A percentile compares a stretch with the other conserved stretches of the same genome.
Evolutionary conservation across 495 filamentous ascomycete species (phyloP).

Genomic region (Aspergillus steynii): DNA sequence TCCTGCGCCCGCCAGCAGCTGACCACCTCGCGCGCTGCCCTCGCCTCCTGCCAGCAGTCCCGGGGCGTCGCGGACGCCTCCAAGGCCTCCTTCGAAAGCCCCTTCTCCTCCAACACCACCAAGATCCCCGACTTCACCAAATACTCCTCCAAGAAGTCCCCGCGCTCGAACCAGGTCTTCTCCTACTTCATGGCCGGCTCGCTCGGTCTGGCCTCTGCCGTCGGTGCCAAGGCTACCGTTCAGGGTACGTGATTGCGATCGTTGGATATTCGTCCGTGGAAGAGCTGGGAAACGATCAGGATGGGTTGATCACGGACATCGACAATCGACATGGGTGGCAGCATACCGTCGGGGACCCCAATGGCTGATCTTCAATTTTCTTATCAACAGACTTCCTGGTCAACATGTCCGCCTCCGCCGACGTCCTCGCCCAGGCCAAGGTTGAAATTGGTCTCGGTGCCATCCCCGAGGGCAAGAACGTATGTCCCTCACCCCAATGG

Average conservation of each 20-base stretch:
- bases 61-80: constrained; percentile 46
- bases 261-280: constrained; percentile 5
- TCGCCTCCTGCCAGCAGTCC: constrained; percentile 51
- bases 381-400: constrained; percentile 84
- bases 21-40: constrained; percentile 43
- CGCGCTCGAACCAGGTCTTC: constrained; percentile 78
- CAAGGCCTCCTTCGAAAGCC: constrained; percentile 50
- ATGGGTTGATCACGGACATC: background rate
- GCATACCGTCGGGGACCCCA: background rate
- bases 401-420: constrained; percentile 99
- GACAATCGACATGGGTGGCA: background rate
- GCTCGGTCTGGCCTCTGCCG: constrained; percentile 84
- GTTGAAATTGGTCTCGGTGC: constrained; percentile 90
- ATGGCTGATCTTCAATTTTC: constrained; percentile 27
- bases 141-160: constrained; percentile 69
- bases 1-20: constrained; percentile 52
- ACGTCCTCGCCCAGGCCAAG: constrained; percentile 98
- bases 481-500: constrained; percentile 45
- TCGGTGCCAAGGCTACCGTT: constrained; percentile 94
- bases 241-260: constrained; percentile 67
- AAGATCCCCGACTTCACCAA: constrained; percentile 89
- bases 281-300: constrained; percentile 2
- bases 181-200: constrained; percentile 98
- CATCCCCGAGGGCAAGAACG: constrained; percentile 99
- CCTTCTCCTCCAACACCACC: constrained; percentile 51